These are phyloP conservation scores for Chaetomiaceae sp. DNA, from an alignment of 2,329 filamentous ascomycete species.

Conservation along the genomic window DNA sequence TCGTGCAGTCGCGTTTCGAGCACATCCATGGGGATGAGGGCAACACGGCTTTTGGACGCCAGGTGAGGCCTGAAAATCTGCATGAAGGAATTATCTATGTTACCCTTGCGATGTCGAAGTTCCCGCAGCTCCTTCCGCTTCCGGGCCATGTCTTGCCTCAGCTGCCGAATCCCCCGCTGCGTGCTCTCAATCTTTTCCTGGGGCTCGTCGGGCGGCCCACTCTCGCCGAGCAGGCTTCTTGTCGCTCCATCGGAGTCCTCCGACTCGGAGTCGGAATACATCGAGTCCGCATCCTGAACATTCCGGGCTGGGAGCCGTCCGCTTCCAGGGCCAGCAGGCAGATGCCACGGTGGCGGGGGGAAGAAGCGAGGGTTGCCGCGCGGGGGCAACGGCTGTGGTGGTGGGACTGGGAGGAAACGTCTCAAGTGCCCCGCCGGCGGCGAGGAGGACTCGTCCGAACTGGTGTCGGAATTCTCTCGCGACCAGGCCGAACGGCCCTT, in stretches of 20 bases:
- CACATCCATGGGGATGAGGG: slow-evolving; percentile 22
- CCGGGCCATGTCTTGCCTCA: slow-evolving; percentile 30
- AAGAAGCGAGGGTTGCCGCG: slow-evolving; percentile 1
- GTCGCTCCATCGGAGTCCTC: slow-evolving; percentile 10
- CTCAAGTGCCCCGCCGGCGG: too few species aligned
- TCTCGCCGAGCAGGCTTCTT: slow-evolving; percentile 5
- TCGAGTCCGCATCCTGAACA: not conserved
- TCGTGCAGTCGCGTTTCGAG: slow-evolving; percentile 32
- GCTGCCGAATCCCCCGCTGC: slow-evolving; percentile 6
- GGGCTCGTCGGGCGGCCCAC: slow-evolving; percentile 3
- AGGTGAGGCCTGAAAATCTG: slow-evolving; percentile 36
- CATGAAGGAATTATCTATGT: slow-evolving; percentile 41
- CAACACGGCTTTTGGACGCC: slow-evolving; percentile 25
- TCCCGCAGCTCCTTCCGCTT: slow-evolving; percentile 32
- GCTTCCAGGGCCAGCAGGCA: not conserved
- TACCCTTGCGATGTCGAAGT: slow-evolving; percentile 33
- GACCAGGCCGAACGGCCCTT: slow-evolving; percentile 2
- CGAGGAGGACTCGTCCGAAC: too few species aligned
- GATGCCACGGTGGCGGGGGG: slow-evolving; percentile 8
- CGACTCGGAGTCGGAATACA: slow-evolving; percentile 8
- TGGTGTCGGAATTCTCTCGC: not conserved
- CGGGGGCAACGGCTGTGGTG: slow-evolving; percentile 2
- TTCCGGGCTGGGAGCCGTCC: not conserved
- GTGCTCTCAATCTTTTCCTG: slow-evolving; percentile 13
- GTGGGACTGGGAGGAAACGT: too few species aligned